Percentiles rank a stretch among this genome's conserved stretches.
phyloP scores from a whole-genome alignment of 495 filamentous ascomycete species.

The Penicillium bialowiezense region DNA sequence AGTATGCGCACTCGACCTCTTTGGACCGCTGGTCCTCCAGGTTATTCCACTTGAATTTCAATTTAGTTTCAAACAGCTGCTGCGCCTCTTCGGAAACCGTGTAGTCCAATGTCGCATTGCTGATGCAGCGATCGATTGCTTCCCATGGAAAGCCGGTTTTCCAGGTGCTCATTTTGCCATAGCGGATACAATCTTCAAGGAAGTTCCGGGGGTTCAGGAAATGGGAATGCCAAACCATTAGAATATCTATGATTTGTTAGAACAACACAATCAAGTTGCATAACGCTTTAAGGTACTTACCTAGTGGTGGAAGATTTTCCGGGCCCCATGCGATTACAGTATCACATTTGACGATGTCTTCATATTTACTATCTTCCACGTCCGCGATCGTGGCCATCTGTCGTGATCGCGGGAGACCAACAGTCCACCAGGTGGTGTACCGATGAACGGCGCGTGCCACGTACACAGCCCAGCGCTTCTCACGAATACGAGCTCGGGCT shows the following conservation, averaged over 20 bases:
- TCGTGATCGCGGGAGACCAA: constrained; percentile 18
- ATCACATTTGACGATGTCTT: constrained; percentile 8
- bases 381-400: constrained; percentile 10
- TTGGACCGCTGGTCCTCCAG: constrained; percentile 47
- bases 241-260: constrained; percentile 53
- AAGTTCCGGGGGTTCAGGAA: constrained; percentile 76
- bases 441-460: constrained; percentile 69
- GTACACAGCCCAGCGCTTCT: constrained; percentile 80
- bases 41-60: constrained; percentile 58
- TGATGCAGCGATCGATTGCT: constrained; percentile 58
- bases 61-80: constrained; percentile 47
- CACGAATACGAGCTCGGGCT: constrained; percentile 45
- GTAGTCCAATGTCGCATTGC: constrained; percentile 61
- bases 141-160: constrained; percentile 67
- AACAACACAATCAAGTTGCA: neutral
- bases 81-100: constrained; percentile 42
- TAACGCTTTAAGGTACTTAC: constrained; percentile 10
- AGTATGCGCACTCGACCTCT: constrained; percentile 55
- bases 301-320: constrained; percentile 26
- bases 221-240: constrained; percentile 88
- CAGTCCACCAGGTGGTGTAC: constrained; percentile 69
- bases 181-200: constrained; percentile 71
- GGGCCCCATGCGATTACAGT: constrained; percentile 13
- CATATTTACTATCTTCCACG: constrained; percentile 9
- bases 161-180: constrained; percentile 59